These are phyloP conservation scores for Mycena rebaudengoi DNA, from an alignment of 768 basidiomycete genomes.

Conservation along the genomic window DNA sequence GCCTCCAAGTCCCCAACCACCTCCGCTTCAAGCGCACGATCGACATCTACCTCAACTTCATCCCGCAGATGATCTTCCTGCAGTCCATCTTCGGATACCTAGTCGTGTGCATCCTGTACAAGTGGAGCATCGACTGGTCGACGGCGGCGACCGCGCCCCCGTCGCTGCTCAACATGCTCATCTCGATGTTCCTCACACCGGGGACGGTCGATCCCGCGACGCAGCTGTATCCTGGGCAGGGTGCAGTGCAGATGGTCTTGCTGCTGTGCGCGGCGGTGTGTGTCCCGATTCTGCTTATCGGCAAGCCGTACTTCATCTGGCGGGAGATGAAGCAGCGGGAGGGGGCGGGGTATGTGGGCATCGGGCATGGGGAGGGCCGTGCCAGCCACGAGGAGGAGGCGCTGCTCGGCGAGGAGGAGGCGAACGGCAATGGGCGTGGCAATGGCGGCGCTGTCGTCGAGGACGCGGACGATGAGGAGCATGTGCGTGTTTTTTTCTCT, in stretches of 20 bases:
- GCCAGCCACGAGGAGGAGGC: slow-evolving; percentile 68
- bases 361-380: slow-evolving; percentile 66
- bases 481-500: slow-evolving; percentile 58
- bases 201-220: slow-evolving; percentile 74
- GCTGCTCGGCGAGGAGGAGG: slow-evolving; percentile 84
- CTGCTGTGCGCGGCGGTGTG: slow-evolving; percentile 84
- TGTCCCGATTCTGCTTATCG: slow-evolving; percentile 93
- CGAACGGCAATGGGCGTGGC: slow-evolving; percentile 12
- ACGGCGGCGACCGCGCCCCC: slow-evolving; percentile 75
- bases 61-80: slow-evolving; percentile 97
- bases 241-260: slow-evolving; percentile 81
- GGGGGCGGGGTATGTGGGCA: slow-evolving; percentile 83
- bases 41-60: slow-evolving; percentile 94
- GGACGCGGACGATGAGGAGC: slow-evolving; percentile 73
- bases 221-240: slow-evolving; percentile 89
- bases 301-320: slow-evolving; percentile 92
- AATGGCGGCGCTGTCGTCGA: slow-evolving; percentile 79
- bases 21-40: slow-evolving; percentile 87
- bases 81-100: slow-evolving; percentile 98
- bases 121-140: slow-evolving; percentile 96
- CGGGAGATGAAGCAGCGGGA: slow-evolving; percentile 89
- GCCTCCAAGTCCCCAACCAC: slow-evolving; percentile 95
- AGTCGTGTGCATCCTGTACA: slow-evolving; percentile 93
- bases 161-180: slow-evolving; percentile 94
- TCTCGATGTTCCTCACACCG: slow-evolving; percentile 94